Base-by-base conservation (phyloP, 495 filamentous ascomycete species). In the Annulohypoxylon maeteangense region DNA sequence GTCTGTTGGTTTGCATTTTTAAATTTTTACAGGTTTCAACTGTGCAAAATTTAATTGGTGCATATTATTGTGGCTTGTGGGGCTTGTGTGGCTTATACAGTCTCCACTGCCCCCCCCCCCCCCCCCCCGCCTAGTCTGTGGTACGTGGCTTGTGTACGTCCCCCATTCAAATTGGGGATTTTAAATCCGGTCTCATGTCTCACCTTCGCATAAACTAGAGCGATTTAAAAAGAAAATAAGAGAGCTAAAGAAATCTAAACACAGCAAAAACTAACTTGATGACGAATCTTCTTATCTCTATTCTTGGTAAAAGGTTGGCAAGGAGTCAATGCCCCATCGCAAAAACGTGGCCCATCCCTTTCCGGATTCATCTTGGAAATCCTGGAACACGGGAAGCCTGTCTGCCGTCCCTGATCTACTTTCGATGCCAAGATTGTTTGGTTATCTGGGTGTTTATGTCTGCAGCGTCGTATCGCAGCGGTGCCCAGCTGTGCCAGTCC, bases 341-440 rank as follows among this genome's bases (percentile, higher is more conserved):
- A 14, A 48, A 27, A 38, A 27, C 62, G 25, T 44, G 32, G 47
- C 45, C 36, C 29, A 38, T 5, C 45, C 60, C 53, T 63, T 44
- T 60, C 51, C 54, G 38, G 69, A 42, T 50, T 57, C 56, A 70
- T 66, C 51, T 42, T 66, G 56, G 48, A 58, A 70, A 67, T 62
- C 51, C 29, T 69, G 70, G 47, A 65, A 69, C 70, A 69, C 70
- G 65, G 71, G 54, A 34, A 58, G 56, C 44, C 44, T 34, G 31
- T 50, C 48, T 67, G 54, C 71, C 71, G 71, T 67, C 70, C 70
- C 70, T 72, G 70, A 72, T 72, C 70, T 47, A 40, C 70, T 68
- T 45, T 57, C 47, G 60, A 66, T 67, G 71, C 71, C 71, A 74
- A 74, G 71, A 60, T n/a, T 74, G 71, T 74, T 74, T 74, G 48